Percentiles rank a stretch among this genome's conserved stretches.
These are phyloP conservation scores for Hymenoscyphus fructigenus DNA, from an alignment of 2,329 filamentous ascomycete genomes.

Conservation along the genomic window DNA sequence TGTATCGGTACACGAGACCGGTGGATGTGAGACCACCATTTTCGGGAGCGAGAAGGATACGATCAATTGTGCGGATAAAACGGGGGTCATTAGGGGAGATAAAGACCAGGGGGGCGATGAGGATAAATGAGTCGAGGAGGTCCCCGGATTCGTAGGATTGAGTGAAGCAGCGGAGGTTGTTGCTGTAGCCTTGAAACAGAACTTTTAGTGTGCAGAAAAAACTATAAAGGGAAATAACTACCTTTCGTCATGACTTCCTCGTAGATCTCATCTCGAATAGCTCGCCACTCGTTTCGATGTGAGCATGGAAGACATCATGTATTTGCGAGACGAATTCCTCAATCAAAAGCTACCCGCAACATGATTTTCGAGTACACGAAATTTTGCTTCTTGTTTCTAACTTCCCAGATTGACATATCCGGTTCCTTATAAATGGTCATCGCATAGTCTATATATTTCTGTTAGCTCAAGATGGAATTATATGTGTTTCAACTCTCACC, in stretches of 20 bases:
- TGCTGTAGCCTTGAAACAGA: conserved; percentile 60
- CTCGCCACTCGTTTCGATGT: conserved; percentile 64
- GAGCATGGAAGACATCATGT: conserved; percentile 76
- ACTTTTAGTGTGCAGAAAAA: neutral
- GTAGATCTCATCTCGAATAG: conserved; percentile 65
- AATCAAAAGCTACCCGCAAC: conserved; percentile 80
- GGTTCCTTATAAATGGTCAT: conserved; percentile 64
- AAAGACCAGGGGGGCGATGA: conserved; percentile 77
- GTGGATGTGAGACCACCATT: conserved; percentile 74
- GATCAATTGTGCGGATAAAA: conserved; percentile 70
- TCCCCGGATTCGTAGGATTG: conserved; percentile 74
- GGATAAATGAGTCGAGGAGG: conserved; percentile 69
- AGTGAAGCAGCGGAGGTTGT: conserved; percentile 66
- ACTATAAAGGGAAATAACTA: conserved; percentile 24
- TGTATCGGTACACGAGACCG: conserved; percentile 73
- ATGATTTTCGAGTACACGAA: conserved; percentile 82
- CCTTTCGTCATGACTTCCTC: conserved; percentile 76
- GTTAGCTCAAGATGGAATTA: conserved; percentile 22
- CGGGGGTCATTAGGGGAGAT: conserved; percentile 74
- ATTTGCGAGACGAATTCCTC: conserved; percentile 69
- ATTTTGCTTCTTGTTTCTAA: conserved; percentile 71
- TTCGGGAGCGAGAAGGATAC: conserved; percentile 69
- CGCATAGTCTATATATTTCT: conserved; percentile 56
- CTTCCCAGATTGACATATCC: conserved; percentile 85
- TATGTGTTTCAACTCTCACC: conserved; percentile 37